Evolutionary conservation across 345 rosid genomes (phyloP).

Genomic region (Anastatica hierochuntica): DNA sequence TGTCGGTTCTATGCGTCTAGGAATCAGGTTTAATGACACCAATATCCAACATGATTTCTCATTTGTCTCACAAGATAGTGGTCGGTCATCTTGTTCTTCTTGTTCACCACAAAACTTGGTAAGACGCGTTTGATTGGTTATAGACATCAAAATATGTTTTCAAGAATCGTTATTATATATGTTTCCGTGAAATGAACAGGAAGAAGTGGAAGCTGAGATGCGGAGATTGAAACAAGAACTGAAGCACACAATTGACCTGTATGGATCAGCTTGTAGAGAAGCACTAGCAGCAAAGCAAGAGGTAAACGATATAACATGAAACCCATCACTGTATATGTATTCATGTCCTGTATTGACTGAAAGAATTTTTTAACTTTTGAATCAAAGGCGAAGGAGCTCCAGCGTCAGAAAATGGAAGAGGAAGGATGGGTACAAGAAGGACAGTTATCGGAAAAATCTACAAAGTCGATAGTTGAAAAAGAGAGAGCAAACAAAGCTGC

Average conservation of each 20-base stretch:
- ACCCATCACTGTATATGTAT: neutral
- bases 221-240: conserved; percentile 67
- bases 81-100: conserved; percentile 49
- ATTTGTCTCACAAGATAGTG: conserved; percentile 46
- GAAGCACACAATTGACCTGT: conserved; percentile 80
- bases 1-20: conserved; percentile 43
- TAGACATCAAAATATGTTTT: conserved; percentile 4
- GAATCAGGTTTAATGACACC: conserved; percentile 34
- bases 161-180: neutral
- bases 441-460: conserved; percentile 50
- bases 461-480: conserved; percentile 38
- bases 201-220: conserved; percentile 80
- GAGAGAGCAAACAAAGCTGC: conserved; percentile 64
- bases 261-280: conserved; percentile 78
- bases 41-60: conserved; percentile 41
- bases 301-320: conserved; percentile 27
- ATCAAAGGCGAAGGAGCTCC: conserved; percentile 58
- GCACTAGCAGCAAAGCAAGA: conserved; percentile 71
- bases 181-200: conserved; percentile 30
- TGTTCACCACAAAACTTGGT: conserved; percentile 52
- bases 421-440: conserved; percentile 50
- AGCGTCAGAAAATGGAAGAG: conserved; percentile 59
- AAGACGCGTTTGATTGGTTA: conserved; percentile 11
- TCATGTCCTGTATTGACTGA: conserved; percentile 4
- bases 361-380: neutral